Evolutionary conservation across 2,329 filamentous ascomycete genomes (phyloP), one percentile per base, ranked within the genome.

Genomic region (Tolypocladium cylindrosporum): DNA sequence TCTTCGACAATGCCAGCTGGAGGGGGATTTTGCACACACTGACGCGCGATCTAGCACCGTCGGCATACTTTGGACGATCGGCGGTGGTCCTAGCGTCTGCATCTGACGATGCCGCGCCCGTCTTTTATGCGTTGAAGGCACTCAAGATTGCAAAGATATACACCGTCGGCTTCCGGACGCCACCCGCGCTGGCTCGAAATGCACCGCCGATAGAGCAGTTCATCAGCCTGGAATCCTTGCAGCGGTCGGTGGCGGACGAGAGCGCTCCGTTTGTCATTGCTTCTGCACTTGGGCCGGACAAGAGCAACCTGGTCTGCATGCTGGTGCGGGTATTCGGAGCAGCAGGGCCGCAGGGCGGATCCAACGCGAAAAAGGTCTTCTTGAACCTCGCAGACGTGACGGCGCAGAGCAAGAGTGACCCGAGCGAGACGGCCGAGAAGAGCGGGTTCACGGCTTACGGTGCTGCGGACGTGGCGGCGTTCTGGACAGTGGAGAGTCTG

Each of bases 1-100:
- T 92, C 19, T 88, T 91, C 53, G 90, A 94, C 65, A 95, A 95
- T 64, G 88, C 89, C 13, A 85, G 86, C 16, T 94, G 90, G 89
- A 91, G 90, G 70, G 90, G 90, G 1, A 93, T 95, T 58, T 79
- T 91, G 54, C 88, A 89, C 56, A 91, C 90, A 0, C 76, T 95
- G 59, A 94, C 87, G 4, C 82, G 88, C 27, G 90, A 95, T 65
- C 86, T 92, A 63, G 88, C 91, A 0, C 90, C 90, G 0, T 91
- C 89, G 5, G 90, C 90, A 1, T 95, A 93, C 70, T 83, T 82
- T 62, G 86, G 85, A 48, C 84, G 89, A 54, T 84, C 89, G 4
- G 90, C 89, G 2, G 83, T 95, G 51, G 82, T 95, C 16, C 75
- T 95, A 13, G 88, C 89, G 10, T 86, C 83, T 21, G 84, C 82